Base-by-base conservation (phyloP, 306 rosid species). In the Canavalia gladiata region DNA sequence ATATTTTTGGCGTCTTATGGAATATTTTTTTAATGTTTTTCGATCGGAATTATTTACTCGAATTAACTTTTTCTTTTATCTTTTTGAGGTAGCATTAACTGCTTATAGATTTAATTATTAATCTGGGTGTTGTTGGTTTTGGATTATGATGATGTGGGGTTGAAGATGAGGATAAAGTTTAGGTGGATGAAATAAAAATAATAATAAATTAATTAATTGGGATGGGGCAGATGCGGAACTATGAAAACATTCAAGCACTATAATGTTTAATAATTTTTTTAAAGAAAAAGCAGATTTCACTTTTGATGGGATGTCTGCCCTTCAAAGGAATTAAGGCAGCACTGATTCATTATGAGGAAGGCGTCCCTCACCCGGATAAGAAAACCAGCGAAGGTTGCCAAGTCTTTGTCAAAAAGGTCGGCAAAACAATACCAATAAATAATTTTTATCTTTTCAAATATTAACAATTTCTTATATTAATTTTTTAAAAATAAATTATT, bases 281-380 rank as follows among this genome's bases (percentile, higher is more conserved):
- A 70, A 67, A 54, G 54, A 72, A 68, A 82, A 78, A 79, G 84
- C 33, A 82, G 43, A 79, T 62, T 45, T 45, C 28, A 73, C 86
- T 78, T 85, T 82, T 67, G 74, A 67, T 52, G 42, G 87, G 80
- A 72, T 77, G 66, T 84, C 74, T 67, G 71, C 43, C 77, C 73
- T 37, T 77, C 65, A 42, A 72, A 41, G 83, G 75, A 81, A 65
- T 85, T 77, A 72, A 81, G 85, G 73, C 49, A 29, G 45, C 25
- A 18, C 25, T 18, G 25, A 64, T 65, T 54, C 68, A 81, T 81
- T 56, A 46, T 76, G 4, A 37, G 41, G 41, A 37, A 37, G 41
- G 41, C 3, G 41, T 37, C 41, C 0, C 65, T 59, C 68, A 62
- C 45, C 43, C 67, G 25, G 25, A 18, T 18, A 18, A 18, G 25